Conservation (phyloP, 306 rosid species). For the Potentilla sterilis region DNA sequence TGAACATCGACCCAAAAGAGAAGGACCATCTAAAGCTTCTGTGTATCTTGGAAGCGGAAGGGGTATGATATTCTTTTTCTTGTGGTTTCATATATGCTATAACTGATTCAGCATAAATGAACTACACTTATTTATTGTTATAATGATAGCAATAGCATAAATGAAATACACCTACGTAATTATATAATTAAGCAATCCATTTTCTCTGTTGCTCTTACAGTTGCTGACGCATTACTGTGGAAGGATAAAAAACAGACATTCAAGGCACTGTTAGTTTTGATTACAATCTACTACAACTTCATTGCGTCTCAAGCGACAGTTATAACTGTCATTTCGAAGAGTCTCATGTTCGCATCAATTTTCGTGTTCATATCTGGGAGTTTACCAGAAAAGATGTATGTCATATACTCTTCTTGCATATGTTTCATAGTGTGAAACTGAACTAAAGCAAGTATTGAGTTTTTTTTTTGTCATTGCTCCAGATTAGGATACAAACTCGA, state of each 20-base stretch:
- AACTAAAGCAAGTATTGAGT: constrained; percentile 28
- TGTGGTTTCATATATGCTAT: constrained; percentile 8
- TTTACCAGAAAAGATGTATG: constrained; percentile 82
- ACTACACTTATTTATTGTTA: neutral
- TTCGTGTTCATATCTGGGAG: constrained; percentile 59
- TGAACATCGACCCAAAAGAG: constrained; percentile 53
- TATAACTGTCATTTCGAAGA: constrained; percentile 64
- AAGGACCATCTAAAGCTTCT: constrained; percentile 84
- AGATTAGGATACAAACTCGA: constrained; percentile 78
- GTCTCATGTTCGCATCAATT: constrained; percentile 48
- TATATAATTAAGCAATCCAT: constrained; percentile 22
- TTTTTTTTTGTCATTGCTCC: constrained; percentile 26
- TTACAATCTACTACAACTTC: constrained; percentile 77
- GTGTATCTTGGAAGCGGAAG: constrained; percentile 79
- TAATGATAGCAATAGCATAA: constrained; percentile 4
- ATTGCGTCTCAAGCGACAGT: constrained; percentile 64
- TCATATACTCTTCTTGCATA: constrained; percentile 15
- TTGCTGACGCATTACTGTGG: constrained; percentile 95
- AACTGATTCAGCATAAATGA: neutral
- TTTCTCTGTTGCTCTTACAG: constrained; percentile 46
- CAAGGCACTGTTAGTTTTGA: constrained; percentile 51
- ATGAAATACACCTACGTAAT: neutral
- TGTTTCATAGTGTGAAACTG: constrained; percentile 13
- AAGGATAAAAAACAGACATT: constrained; percentile 78
- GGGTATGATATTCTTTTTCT: constrained; percentile 40